A percentile compares a stretch with the other conserved stretches of the same genome.
Evolutionary conservation across 2,329 filamentous ascomycete species (phyloP).

Genomic region (Byssochlamys sp.): DNA sequence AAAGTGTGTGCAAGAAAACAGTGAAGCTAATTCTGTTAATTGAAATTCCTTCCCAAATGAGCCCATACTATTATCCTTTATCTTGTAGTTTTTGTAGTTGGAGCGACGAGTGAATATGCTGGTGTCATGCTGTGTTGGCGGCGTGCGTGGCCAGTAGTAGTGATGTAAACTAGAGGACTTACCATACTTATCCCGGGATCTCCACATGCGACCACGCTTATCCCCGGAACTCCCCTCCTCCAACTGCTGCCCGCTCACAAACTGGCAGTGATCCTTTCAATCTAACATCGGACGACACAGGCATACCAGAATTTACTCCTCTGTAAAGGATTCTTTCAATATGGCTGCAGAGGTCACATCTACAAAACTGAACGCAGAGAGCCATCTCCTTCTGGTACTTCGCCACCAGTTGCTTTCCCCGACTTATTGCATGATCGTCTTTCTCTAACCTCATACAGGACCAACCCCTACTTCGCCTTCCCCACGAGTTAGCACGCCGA

Average conservation of each 20-base stretch:
- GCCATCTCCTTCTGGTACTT: constrained; percentile 40
- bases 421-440: constrained; percentile 4
- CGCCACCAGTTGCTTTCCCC: constrained; percentile 4
- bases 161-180: too few species aligned
- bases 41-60: not conserved
- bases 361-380: constrained; percentile 42
- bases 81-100: not conserved
- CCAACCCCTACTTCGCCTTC: constrained; percentile 84
- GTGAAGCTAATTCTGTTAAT: not conserved
- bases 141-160: not conserved
- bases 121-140: not conserved
- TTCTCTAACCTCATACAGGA: constrained; percentile 48
- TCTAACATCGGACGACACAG: not conserved
- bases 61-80: too few species aligned
- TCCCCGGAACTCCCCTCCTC: not conserved
- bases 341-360: constrained; percentile 38
- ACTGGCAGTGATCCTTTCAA: not conserved
- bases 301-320: not conserved
- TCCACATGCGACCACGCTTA: not conserved
- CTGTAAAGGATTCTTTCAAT: not conserved
- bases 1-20: not conserved
- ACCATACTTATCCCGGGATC: constrained; percentile 5
- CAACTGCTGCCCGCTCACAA: not conserved
- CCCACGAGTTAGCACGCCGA: constrained; percentile 82
- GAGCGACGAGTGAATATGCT: not conserved